Percentiles rank a stretch among this genome's conserved stretches.
Conservation (phyloP, 305 asterid species). For the Stenogyne calaminthoides region DNA sequence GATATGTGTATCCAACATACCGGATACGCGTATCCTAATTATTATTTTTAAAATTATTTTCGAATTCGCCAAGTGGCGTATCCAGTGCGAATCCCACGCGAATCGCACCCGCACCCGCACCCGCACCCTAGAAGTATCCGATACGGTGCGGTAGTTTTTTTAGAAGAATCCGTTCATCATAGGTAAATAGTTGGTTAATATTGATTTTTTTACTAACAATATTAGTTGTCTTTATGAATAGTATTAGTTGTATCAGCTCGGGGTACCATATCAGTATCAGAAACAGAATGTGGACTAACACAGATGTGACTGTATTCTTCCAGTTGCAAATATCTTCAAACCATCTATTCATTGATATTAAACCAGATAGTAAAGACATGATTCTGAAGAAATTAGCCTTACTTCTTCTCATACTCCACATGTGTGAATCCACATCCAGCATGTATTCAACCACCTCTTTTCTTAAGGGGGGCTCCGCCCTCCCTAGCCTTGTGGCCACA, state of each 20-base stretch:
- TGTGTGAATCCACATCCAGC: constrained; percentile 67
- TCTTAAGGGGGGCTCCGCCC: constrained; percentile 75
- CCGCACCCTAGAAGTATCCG: no score
- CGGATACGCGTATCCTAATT: no score
- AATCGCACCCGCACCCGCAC: no score
- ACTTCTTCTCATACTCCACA: constrained; percentile 81
- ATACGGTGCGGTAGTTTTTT: no score
- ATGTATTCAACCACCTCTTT: constrained; percentile 73
- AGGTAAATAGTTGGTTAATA: no score
- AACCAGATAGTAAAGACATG: constrained; percentile 48
- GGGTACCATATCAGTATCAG: constrained; percentile 66
- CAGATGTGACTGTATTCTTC: constrained; percentile 62
- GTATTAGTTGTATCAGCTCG: constrained; percentile 56
- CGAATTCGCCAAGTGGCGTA: no score
- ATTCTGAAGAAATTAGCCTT: constrained; percentile 75
- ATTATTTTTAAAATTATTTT: no score
- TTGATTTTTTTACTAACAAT: no score
- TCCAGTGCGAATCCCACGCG: no score
- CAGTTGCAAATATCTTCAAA: constrained; percentile 61
- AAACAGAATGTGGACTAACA: constrained; percentile 64
- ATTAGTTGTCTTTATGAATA: no score
- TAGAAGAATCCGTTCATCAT: no score
- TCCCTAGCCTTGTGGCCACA: constrained; percentile 64
- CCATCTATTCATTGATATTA: constrained; percentile 52
- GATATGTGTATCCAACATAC: no score